Conservation (phyloP, 495 filamentous ascomycete genomes). For the Alectoria sarmentosa region DNA sequence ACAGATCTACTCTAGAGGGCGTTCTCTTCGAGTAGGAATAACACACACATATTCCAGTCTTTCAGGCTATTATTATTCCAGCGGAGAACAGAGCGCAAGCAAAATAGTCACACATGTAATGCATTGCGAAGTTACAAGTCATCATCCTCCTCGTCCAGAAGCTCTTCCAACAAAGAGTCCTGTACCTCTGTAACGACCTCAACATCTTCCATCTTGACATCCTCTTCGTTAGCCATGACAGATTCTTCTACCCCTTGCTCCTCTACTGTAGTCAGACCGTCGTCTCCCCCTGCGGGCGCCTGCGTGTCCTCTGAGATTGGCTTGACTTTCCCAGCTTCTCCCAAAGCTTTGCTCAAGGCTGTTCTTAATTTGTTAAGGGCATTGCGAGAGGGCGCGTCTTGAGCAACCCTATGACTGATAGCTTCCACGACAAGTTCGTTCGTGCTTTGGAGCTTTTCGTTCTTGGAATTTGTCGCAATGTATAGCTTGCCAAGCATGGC, state of each 20-base stretch:
- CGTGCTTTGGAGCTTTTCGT: conserved; percentile 28
- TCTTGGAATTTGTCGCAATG: conserved; percentile 39
- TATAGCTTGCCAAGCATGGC: conserved; percentile 76
- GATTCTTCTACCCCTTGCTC: conserved; percentile 8
- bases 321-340: conserved; percentile 19
- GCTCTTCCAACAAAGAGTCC: conserved; percentile 24
- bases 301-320: conserved; percentile 10
- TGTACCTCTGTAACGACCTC: conserved; percentile 1
- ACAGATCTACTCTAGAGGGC: too few species aligned
- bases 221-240: conserved; percentile 9
- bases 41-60: too few species aligned
- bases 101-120: not conserved
- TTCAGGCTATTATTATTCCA: not conserved
- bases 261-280: not conserved
- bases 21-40: too few species aligned
- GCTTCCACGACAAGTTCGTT: conserved; percentile 53
- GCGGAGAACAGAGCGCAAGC: not conserved
- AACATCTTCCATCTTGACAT: conserved; percentile 10
- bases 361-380: conserved; percentile 74
- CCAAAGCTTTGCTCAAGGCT: conserved; percentile 42
- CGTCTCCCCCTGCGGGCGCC: conserved; percentile 9
- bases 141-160: conserved; percentile 19
- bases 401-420: conserved; percentile 61
- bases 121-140: not conserved
- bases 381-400: conserved; percentile 65